Evolutionary conservation across 495 filamentous ascomycete species (phyloP).

Genomic region (Penicillium salamii): DNA sequence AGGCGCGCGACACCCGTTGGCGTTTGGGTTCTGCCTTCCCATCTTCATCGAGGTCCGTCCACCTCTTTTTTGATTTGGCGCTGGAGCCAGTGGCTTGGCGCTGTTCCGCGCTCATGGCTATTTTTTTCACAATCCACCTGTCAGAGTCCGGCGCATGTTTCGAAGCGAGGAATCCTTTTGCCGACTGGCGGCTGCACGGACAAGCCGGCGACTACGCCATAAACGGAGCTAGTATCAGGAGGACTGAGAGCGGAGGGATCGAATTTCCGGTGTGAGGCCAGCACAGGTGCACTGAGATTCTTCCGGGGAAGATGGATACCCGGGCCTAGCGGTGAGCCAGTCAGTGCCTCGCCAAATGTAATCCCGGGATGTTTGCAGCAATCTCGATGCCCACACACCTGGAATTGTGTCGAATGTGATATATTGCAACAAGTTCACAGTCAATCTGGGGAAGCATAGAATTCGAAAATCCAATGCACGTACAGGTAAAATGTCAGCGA

Average conservation of each 20-base stretch:
- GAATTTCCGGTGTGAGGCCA: not conserved
- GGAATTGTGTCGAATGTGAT: no score
- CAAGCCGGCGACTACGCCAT: constrained; percentile 17
- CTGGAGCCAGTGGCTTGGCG: constrained; percentile 35
- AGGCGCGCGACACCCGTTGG: constrained; percentile 60
- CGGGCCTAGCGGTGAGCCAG: constrained; percentile 21
- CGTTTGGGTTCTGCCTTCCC: constrained; percentile 33
- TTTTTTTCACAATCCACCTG: constrained; percentile 37
- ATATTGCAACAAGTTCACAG: no score
- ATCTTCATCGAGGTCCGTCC: constrained; percentile 33
- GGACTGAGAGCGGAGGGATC: constrained; percentile 5
- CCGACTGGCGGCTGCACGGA: constrained; percentile 23
- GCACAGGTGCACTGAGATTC: constrained; percentile 4
- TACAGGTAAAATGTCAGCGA: not conserved
- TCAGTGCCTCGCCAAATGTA: constrained; percentile 18
- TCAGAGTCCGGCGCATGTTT: constrained; percentile 32
- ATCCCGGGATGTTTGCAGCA: constrained; percentile 4
- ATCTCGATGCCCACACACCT: not conserved
- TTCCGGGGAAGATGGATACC: constrained; percentile 20
- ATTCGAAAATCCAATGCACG: no score
- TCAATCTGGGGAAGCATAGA: no score
- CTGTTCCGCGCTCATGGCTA: constrained; percentile 42
- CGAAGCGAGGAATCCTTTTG: constrained; percentile 30
- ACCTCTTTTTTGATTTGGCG: constrained; percentile 36
- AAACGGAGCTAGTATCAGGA: constrained; percentile 3